A percentile compares a stretch with the other conserved stretches of the same genome.
Evolutionary conservation across 2,329 filamentous ascomycete species (phyloP).

Genomic region (Aspergillus costaricaensis): DNA sequence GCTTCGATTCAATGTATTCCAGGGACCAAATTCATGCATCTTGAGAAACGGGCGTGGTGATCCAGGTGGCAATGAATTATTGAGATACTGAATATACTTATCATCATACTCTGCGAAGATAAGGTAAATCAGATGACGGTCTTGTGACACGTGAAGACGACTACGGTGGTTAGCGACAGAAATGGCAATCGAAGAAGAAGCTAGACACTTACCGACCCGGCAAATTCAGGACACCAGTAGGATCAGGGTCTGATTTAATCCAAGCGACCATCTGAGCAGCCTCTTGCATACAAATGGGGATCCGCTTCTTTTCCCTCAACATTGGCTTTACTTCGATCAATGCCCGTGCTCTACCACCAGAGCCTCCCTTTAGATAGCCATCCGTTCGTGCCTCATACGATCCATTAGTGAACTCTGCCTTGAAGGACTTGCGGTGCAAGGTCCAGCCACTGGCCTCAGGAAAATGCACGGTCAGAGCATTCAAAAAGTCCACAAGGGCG

Average conservation of each 20-base stretch:
- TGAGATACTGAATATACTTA: background rate
- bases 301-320: background rate
- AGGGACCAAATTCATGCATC: background rate
- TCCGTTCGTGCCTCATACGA: background rate
- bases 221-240: background rate
- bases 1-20: background rate
- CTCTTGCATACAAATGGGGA: slow-evolving; percentile 4
- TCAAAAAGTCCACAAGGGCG: slow-evolving; percentile 1
- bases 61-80: background rate
- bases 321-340: slow-evolving; percentile 7
- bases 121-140: background rate
- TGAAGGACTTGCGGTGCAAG: background rate
- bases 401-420: background rate
- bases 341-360: background rate
- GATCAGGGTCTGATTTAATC: background rate
- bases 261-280: slow-evolving; percentile 4
- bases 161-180: background rate
- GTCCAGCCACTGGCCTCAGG: background rate
- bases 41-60: background rate
- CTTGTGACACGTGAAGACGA: background rate
- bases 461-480: slow-evolving; percentile 3
- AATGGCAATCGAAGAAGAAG: background rate
- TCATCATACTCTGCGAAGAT: background rate
- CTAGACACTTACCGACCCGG: background rate
- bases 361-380: background rate